Evolutionary conservation across 1,284 basidiomycete genomes (phyloP).

Genomic region (Puccinia triticina): DNA sequence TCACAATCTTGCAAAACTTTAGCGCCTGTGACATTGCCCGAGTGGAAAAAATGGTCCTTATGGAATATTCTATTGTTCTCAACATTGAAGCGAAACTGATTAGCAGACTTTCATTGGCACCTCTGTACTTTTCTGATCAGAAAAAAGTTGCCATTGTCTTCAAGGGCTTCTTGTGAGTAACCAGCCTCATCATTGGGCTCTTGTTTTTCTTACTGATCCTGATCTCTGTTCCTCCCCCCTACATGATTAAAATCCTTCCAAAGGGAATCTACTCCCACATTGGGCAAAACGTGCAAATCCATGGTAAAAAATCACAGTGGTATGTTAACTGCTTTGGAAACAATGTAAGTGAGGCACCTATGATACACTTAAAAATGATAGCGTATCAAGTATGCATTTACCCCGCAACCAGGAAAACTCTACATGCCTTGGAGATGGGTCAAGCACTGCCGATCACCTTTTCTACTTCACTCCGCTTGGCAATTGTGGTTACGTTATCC

Average conservation of each 20-base stretch:
- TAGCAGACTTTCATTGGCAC: too few relatives aligned
- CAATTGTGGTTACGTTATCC: not conserved
- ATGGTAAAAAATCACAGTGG: conserved; percentile 24
- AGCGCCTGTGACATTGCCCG: conserved; percentile 51
- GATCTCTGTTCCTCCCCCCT: not conserved
- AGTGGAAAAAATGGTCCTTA: conserved; percentile 41
- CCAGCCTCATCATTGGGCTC: not conserved
- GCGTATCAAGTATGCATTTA: not conserved
- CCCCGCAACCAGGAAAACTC: not conserved
- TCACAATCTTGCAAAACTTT: conserved; percentile 49
- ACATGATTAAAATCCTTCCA: not conserved
- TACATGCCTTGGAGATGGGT: conserved; percentile 21
- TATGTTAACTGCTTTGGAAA: conserved; percentile 20
- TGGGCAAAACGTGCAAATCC: conserved; percentile 6
- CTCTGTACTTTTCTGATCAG: not conserved
- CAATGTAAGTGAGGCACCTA: conserved; percentile 1
- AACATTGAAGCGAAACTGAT: not conserved
- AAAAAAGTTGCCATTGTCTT: conserved; percentile 52
- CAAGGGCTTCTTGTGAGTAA: conserved; percentile 23
- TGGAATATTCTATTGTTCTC: not conserved
- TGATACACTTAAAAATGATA: not conserved
- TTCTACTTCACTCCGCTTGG: conserved; percentile 18
- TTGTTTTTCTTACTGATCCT: not conserved
- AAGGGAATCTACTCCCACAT: not conserved
- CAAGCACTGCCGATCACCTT: not conserved